A percentile compares a stretch with the other conserved stretches of the same genome.
phyloP scores from a whole-genome alignment of 2,329 filamentous ascomycete species.

The Colletotrichum eremochloae region DNA sequence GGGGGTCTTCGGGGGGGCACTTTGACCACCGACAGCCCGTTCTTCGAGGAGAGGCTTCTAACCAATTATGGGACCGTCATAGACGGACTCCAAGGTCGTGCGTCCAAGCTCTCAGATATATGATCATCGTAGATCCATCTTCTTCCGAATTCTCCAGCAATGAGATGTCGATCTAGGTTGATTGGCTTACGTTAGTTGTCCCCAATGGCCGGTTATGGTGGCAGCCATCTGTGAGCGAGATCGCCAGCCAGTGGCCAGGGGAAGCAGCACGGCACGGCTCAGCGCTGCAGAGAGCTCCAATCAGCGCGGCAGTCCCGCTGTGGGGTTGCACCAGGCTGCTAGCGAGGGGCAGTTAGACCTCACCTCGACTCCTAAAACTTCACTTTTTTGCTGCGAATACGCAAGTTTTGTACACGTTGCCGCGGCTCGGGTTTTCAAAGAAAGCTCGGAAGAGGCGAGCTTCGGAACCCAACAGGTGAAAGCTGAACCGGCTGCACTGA shows the following conservation, averaged over 20 bases:
- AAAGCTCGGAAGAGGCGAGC: neutral
- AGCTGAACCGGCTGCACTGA: neutral
- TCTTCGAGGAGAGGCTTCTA: neutral
- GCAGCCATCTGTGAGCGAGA: conserved; percentile 3
- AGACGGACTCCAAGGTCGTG: neutral
- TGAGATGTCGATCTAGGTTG: conserved; percentile 1
- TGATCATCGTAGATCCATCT: conserved; percentile 1
- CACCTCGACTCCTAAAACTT: conserved; percentile 27
- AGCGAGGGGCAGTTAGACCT: conserved; percentile 18
- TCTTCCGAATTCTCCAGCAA: neutral
- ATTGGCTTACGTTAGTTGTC: conserved; percentile 1
- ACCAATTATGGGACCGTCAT: neutral
- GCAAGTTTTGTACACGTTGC: neutral
- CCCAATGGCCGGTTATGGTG: conserved; percentile 12
- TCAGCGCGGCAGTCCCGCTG: conserved; percentile 33
- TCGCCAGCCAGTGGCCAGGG: conserved; percentile 8
- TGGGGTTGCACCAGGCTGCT: conserved; percentile 29
- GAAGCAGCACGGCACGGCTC: conserved; percentile 16
- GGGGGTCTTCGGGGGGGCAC: conserved; percentile 27
- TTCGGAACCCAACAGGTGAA: neutral
- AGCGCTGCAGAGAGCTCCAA: conserved; percentile 24
- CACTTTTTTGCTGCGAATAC: neutral
- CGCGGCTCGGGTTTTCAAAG: neutral
- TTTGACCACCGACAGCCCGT: conserved; percentile 22
- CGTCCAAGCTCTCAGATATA: neutral